These are phyloP conservation scores for Fistulinella prunicolor DNA, from an alignment of 768 basidiomycete genomes.

Conservation along the genomic window DNA sequence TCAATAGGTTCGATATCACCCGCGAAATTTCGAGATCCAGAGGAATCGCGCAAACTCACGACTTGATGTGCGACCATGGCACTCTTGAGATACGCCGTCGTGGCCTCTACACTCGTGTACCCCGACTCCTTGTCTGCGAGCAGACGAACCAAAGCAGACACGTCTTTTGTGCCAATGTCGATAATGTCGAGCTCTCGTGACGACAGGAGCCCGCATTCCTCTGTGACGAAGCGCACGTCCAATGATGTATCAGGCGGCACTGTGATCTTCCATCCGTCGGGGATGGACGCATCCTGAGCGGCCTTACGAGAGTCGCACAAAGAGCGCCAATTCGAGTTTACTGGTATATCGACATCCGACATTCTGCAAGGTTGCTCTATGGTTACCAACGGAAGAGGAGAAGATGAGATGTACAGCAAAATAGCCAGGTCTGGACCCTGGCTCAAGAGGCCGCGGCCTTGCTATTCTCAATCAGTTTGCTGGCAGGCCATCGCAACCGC, in stretches of 20 bases:
- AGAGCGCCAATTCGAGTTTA: conserved; percentile 19
- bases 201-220: conserved; percentile 23
- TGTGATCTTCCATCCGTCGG: conserved; percentile 20
- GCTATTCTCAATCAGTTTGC: no score
- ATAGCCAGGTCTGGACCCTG: no score
- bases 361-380: no score
- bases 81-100: conserved; percentile 29
- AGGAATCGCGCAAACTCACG: conserved; percentile 14
- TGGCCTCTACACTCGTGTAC: conserved; percentile 28
- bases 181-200: conserved; percentile 20
- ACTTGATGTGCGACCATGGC: conserved; percentile 27
- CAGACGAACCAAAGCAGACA: conserved; percentile 17
- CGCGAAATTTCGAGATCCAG: neutral
- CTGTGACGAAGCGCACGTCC: conserved; percentile 21
- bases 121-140: conserved; percentile 20
- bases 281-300: conserved; percentile 23
- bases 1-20: neutral
- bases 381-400: no score
- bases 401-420: no score
- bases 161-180: conserved; percentile 26
- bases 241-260: conserved; percentile 14
- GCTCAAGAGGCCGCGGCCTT: no score
- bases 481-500: neutral
- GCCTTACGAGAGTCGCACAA: conserved; percentile 19
- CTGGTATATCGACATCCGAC: conserved; percentile 1